phyloP scores from a whole-genome alignment of 2,329 filamentous ascomycete genomes.

The Cladophialophora chaetospira region DNA sequence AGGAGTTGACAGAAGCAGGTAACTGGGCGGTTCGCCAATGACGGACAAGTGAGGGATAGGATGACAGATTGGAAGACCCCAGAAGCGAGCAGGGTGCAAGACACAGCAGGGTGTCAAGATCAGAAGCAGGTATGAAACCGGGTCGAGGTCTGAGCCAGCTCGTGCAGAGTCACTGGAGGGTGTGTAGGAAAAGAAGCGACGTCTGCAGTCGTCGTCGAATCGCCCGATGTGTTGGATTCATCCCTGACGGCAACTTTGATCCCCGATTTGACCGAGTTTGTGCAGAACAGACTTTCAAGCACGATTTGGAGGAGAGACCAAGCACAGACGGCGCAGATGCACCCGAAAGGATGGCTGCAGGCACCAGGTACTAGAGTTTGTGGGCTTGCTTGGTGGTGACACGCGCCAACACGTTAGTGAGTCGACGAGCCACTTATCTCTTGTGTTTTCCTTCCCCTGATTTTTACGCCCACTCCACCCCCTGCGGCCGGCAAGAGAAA shows the following conservation, averaged over 20 bases:
- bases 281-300: not conserved
- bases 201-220: not conserved
- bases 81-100: constrained; percentile 1
- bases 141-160: constrained; percentile 13
- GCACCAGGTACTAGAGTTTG: constrained; percentile 9
- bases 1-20: constrained; percentile 6
- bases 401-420: constrained; percentile 18
- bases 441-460: constrained; percentile 8
- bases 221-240: constrained; percentile 9
- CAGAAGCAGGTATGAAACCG: constrained; percentile 11
- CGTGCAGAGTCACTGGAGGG: constrained; percentile 4
- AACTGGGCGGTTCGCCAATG: constrained; percentile 5
- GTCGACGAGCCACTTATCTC: constrained; percentile 13
- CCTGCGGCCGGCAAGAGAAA: not conserved
- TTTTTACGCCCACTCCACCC: not conserved
- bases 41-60: constrained; percentile 6
- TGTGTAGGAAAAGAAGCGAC: constrained; percentile 2
- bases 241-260: constrained; percentile 8
- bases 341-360: constrained; percentile 6
- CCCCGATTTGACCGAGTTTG: constrained; percentile 10
- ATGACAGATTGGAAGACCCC: not conserved
- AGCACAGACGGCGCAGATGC: not conserved
- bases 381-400: constrained; percentile 4
- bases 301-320: not conserved
- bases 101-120: not conserved